Base-by-base conservation (phyloP, 2,329 filamentous ascomycete species). In the Ophiostoma himal-ulmi region DNA sequence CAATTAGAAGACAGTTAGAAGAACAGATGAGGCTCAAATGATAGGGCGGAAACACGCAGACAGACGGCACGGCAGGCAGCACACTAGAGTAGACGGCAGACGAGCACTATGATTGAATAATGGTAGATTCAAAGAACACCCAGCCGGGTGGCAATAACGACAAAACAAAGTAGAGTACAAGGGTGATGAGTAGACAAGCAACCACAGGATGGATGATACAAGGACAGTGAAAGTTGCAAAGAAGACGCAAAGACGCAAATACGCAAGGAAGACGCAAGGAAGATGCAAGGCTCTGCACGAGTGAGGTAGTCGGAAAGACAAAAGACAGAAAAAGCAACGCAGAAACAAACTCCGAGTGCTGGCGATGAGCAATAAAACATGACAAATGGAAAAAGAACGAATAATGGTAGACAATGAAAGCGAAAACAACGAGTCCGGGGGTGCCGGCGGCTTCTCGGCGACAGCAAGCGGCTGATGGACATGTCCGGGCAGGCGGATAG, bases 271-370 rank as follows among this genome's bases (percentile, higher is more conserved):
- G 41, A 54, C 62, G 26, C 26, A 69, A 48, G 54, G 60, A 57
- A 39, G 20, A 65, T 41, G 62, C 62, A 65, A 39, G 62, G 62
- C 62, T 65, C 62, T 39, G 62, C 62, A 66, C 26, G 30, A 36
- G 17, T 14, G 10, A 30, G 20, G 17, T 41, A 67, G 48, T 7
- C 26, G n/a, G 26, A 62, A 26, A 7, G 17, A 48, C 13, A 39
- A 37, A 11, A 26, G 37, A 48, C 39, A 60, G 13, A 20, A 11
- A 68, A 34, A 65, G 7, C 26, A 70, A 60, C 11, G 26, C 7
- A 68, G 26, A 52, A 52, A 67, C 3, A 22, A 68, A 57, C 52
- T 57, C 52, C 52, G 26, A 14, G 52, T 57, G 52, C n/a, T 57
- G 20, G 52, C 52, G 8, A 14, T 30, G 26, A 57, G 52, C n/a